Base-by-base conservation (phyloP, 345 rosid species). In the Odontarrhena argentea region DNA sequence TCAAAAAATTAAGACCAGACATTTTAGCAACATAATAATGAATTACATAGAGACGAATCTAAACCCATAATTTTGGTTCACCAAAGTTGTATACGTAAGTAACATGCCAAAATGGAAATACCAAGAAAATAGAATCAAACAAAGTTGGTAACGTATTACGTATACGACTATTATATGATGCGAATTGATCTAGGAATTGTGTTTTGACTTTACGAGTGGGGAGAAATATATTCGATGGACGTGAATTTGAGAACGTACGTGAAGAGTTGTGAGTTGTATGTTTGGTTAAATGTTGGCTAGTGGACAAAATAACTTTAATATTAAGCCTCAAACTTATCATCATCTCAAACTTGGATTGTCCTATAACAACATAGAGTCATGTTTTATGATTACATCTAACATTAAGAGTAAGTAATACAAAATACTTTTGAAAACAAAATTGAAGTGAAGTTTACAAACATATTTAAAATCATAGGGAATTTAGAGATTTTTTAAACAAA, bases 221-320 rank as follows among this genome's bases (percentile, higher is more conserved):
- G 35, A 30, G 4, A 46, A 11, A 41, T 12, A 47, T 60, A 69
- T 60, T 60, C 67, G 67, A 46, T 26, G 42, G 14, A 70, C 44
- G 49, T 46, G 63, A 15, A 70, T 63, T 46, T 37, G 74, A 54
- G 56, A 54, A 54, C 63, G 35, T 68, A 53, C n/a, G 38, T 56
- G 47, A n/a, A n/a, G n/a, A 38, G 18, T 28, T 55, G 36, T 38
- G 56, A 48, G 35, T n/a, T n/a, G n/a, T 54, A 55, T 44, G 63
- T 46, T 70, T 54, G 57, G 55, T 32, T 35, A 25, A 54, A 36
- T 62, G 26, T 45, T 45, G 63, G 57, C 49, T 70, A 55, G 55
- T 62, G 53, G 68, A 69, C 52, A 38, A 50, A 49, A 24, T 13
- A 8, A 28, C 51, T 18, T 59, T 7, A 26, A 38, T 38, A 37